Evolutionary conservation across 345 rosid genomes (phyloP), one percentile per base, ranked within the genome.

Genomic region (Corchorus olitorius): DNA sequence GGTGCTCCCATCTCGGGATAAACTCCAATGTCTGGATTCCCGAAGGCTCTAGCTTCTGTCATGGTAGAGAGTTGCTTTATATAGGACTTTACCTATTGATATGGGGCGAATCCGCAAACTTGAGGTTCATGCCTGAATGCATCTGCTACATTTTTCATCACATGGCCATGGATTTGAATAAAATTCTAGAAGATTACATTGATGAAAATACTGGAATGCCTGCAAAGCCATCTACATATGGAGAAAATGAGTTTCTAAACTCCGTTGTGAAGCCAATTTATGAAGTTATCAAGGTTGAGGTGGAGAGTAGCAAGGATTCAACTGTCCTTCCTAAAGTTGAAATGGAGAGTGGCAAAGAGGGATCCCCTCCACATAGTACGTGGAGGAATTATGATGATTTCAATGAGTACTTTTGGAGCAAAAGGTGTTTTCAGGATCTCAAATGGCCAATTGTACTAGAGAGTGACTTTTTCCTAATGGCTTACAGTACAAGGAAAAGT

Each of bases 361-460:
- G 98, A 77, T 89, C 97, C 13, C 89, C 89, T 8, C 94, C 99
- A 2, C 97, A 95, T 62, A 75, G 83, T 19, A 91, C 91, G 6
- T 95, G 98, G 99, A 81, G 99, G 84, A 93, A 95, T 50, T 95
- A 95, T 65, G 99, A 95, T 50, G 99, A 95, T 77, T 75, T 95
- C 52, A 95, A 95, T 27, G 99, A 95, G 93, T 95, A 95, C 75
- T 95, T 95, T 74, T 95, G 99, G 99, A 90, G 90, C n/a, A 92
- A 79, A 83, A 85, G 96, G 82, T 94, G 98, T 56, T 92, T 95
- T 69, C 83, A 88, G 76, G 88, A 88, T 72, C 82, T 95, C 73
- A 95, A 89, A 75, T 95, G 99, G 99, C 99, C 97, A 39, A 81
- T 93, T 68, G 93, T 89, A 58, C 34, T 75, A 5, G 87, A 87